Percentiles rank a stretch among this genome's conserved stretches.
Conservation (phyloP, 108 stramenopile species). For the Nitzschia sp. region DNA sequence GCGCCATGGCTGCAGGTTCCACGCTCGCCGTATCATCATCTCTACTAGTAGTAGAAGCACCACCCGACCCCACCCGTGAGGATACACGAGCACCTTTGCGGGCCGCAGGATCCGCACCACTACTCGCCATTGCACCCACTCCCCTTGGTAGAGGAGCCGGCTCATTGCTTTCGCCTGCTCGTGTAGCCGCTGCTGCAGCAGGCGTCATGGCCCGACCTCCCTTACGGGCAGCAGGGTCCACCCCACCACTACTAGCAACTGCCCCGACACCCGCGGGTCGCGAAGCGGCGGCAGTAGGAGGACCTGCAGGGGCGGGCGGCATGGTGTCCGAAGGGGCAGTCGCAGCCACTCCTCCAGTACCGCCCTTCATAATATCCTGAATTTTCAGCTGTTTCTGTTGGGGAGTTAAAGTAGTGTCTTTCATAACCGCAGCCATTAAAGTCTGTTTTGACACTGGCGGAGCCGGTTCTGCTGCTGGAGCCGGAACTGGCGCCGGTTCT, state of each 20-base stretch:
- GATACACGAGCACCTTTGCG: slow-evolving; percentile 5
- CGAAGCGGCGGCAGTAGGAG: not conserved
- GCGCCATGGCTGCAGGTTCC: not conserved
- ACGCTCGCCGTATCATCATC: not conserved
- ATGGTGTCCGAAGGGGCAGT: not conserved
- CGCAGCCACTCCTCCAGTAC: not conserved
- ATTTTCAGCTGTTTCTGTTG: slow-evolving; percentile 27
- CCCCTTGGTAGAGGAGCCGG: not conserved
- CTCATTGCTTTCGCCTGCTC: not conserved
- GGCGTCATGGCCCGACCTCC: not conserved
- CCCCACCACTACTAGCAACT: not conserved
- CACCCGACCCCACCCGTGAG: not conserved
- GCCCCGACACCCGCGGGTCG: not conserved
- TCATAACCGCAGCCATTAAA: slow-evolving; percentile 26
- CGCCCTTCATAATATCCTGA: slow-evolving; percentile 31
- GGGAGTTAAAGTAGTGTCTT: slow-evolving; percentile 20
- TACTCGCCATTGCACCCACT: slow-evolving; percentile 1
- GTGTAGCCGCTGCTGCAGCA: not conserved
- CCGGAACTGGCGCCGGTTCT: not conserved
- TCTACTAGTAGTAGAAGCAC: not conserved
- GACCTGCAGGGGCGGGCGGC: not conserved
- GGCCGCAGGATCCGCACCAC: slow-evolving; percentile 3
- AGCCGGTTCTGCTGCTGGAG: not conserved
- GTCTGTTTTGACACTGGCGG: not conserved
- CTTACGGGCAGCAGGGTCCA: slow-evolving; percentile 10